Base-by-base conservation (phyloP, 768 basidiomycete species). In the Exidia glandulosa region DNA sequence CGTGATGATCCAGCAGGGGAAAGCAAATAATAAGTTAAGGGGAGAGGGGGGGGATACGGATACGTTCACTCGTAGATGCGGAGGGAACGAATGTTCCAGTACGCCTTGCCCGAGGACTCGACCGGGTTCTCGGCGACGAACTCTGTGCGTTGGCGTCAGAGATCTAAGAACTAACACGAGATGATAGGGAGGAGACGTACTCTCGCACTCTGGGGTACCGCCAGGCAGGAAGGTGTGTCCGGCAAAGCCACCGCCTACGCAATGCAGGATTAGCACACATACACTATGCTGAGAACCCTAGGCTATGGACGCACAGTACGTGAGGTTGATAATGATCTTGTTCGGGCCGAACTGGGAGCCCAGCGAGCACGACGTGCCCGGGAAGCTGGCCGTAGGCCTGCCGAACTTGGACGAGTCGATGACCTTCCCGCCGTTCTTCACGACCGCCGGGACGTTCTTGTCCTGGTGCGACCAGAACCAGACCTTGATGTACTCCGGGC, bases 301-400 rank as follows among this genome's bases (percentile, higher is more conserved):
- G n/a, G n/a, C n/a, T n/a, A n/a, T n/a, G n/a, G 3, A 71, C 81
- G 65, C 63, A 86, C 86, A 87, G 66, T 87, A 81, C 2, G 85
- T 82, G 60, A 87, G 75, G 64, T 88, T 82, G 64, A 89, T 83
- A 63, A 87, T 74, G 59, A 87, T 87, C 62, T 81, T 82, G 66
- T 87, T 79, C 1, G 74, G 62, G 7, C 76, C 72, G 63, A 88
- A n/a, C 50, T 54, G 25, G 16, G 5, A 10, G 27, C 27, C 82
- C 59, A 82, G 72, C 54, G 75, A 71, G 55, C 73, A 62, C 50
- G 90, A 76, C 60, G 85, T 71, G 27, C 50, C 30, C 16, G 14
- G 25, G 50, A 54, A 54, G 16, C 4, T 13, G 6, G 50, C 25
- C 50, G 50, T 54, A 10, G 50, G 50, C 27, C 63, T 45, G 50